Base-by-base conservation (phyloP, 2,329 filamentous ascomycete species). In the Ophiocordyceps polyrhachis-furcata region DNA sequence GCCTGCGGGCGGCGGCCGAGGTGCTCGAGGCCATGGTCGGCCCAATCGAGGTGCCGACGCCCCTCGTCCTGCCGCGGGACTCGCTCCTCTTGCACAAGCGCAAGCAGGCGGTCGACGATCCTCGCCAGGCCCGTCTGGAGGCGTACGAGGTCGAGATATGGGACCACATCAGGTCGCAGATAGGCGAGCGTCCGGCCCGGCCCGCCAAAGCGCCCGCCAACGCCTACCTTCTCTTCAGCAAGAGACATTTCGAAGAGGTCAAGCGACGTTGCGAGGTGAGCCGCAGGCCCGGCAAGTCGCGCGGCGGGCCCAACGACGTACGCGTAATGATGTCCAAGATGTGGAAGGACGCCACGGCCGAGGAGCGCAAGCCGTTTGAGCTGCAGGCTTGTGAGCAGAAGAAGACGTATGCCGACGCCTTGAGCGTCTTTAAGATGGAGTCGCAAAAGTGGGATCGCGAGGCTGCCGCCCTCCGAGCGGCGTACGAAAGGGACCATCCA, bases 151-250 rank as follows among this genome's bases (percentile, higher is more conserved):
- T 62, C 29, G 66, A 69, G 20, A 60, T 75, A 6, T 70, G 67
- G 61, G 64, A 69, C 45, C 62, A 73, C 47, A 67, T 79, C 45
- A 58, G 64, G 37, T 56, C 63, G 9, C 63, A 67, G 51, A 74
- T 94, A 41, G 89, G 89, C n/a, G 74, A 82, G 17, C 76, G 82
- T 4, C 83, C 86, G 0, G 64, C 72, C 46, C 79, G 76, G 44
- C 88, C 89, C 5, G 65, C 69, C 44, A 84, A 89, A 50, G 72
- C 80, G 1, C 77, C 81, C 0, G 77, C 81, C 4, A 96, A 93
- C 56, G 83, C 89, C 0, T 96, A 94, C 61, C 71, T 93, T 25
- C 71, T 95, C 43, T 98, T 83, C 62, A 89, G 87, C 58, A 93
- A 87, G 52, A 79, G 72, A 4, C 72, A 81, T 54, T 81, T 78